Base-by-base conservation (phyloP, 108 stramenopile genomes). In the Cyclostephanos invisitatus region DNA sequence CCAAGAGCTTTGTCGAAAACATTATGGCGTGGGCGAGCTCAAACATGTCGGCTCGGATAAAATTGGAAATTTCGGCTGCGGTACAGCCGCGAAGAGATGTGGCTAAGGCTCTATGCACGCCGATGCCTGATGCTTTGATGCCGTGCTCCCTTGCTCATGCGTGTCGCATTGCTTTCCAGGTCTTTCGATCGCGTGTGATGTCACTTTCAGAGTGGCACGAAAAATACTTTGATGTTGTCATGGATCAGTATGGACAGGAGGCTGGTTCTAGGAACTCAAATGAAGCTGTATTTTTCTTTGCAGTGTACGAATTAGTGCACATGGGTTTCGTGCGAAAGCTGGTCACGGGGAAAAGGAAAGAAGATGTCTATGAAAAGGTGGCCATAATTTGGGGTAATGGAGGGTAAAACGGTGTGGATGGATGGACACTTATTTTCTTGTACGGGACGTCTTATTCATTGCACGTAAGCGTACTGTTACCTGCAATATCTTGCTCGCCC, bases 361-460 rank as follows among this genome's bases (percentile, higher is more conserved):
- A 80, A 44, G 68, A 80, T 14, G 62, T 64, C 18, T 80, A 74
- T 48, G 79, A 80, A 56, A 80, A 80, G 67, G 64, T 80, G 35
- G 68, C 73, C 21, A 64, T 80, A 5, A 73, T 80, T 17, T 80
- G 79, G 78, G 71, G 72, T 0, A 66, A 49, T 60, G 71, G 71
- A 61, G 44, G 55, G 3, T 67, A 67, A 54, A 53, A 53, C 15
- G 48, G 5, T 49, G 48, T 17, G 2, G 3, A 49, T 18, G 15
- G 48, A 49, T n/a, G n/a, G n/a, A n/a, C n/a, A n/a, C n/a, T n/a
- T n/a, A n/a, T n/a, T n/a, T n/a, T n/a, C n/a, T n/a, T n/a, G n/a
- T n/a, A n/a, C n/a, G 32, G 2, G 32, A 32, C 32, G 32, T 3
- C 32, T 3, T 32, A 32, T 32, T 32, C 32, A 3, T 32, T 32